Evolutionary conservation across 352 stramenopile species (phyloP).

Genomic region (Globisporangium acanthophoron): DNA sequence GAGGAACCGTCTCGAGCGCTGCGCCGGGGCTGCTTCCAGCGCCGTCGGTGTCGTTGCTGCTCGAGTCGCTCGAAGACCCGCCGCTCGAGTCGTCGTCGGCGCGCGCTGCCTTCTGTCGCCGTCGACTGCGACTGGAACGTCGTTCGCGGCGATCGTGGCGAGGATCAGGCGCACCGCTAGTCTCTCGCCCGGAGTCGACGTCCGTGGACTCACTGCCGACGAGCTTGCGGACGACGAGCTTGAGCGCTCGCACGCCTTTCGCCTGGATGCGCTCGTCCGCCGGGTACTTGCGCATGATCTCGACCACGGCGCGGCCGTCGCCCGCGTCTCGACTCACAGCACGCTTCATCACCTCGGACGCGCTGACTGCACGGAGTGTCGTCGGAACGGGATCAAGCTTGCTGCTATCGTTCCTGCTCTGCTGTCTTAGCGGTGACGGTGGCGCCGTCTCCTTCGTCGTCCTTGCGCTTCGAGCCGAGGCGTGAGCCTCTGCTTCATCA

Average conservation of each 20-base stretch:
- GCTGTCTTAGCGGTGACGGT: background rate
- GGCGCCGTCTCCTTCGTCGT: background rate
- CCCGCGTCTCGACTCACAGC: conserved; percentile 39
- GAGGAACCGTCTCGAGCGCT: background rate
- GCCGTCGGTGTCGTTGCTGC: background rate
- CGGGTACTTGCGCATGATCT: conserved; percentile 44
- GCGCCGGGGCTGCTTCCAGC: background rate
- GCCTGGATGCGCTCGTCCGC: conserved; percentile 36
- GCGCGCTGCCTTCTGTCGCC: background rate
- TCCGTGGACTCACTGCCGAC: background rate
- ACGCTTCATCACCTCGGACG: conserved; percentile 42
- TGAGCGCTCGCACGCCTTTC: conserved; percentile 41
- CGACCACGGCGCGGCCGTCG: conserved; percentile 32
- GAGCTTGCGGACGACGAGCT: conserved; percentile 29
- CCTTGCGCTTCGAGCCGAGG: background rate
- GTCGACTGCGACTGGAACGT: background rate
- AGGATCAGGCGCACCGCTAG: background rate
- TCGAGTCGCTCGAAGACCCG: background rate
- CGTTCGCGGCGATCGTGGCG: too few relatives aligned
- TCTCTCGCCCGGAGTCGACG: too few relatives aligned
- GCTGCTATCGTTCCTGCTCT: background rate
- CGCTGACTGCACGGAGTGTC: conserved; percentile 17
- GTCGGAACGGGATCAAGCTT: background rate
- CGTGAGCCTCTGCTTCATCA: background rate
- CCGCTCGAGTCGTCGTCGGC: background rate